Conservation (phyloP, 2,329 filamentous ascomycete species). For the Chrysoporthe cubensis region DNA sequence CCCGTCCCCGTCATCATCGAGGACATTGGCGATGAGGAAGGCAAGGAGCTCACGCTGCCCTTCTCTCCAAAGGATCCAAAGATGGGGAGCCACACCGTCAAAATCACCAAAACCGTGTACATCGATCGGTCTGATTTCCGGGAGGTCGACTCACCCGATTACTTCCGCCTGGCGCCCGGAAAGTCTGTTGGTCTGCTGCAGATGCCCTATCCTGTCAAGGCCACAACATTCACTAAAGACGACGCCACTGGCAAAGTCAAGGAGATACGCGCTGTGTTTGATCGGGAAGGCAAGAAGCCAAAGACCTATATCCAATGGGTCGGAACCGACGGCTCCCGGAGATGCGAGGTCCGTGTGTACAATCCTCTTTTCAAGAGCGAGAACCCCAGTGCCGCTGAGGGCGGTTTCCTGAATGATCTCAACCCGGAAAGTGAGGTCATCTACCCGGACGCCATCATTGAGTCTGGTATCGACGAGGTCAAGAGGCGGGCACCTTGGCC, state of each 20-base stretch:
- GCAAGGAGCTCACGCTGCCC: slow-evolving; percentile 65
- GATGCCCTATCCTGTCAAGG: slow-evolving; percentile 65
- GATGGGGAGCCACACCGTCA: slow-evolving; percentile 41
- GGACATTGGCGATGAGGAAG: slow-evolving; percentile 71
- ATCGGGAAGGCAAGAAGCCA: slow-evolving; percentile 36
- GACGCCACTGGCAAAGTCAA: slow-evolving; percentile 48
- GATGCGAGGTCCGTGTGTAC: slow-evolving; percentile 28
- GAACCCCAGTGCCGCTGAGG: slow-evolving; percentile 75
- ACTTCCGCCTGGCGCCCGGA: slow-evolving; percentile 72
- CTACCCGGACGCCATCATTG: slow-evolving; percentile 78
- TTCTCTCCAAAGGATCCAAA: slow-evolving; percentile 53
- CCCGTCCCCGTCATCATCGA: slow-evolving; percentile 83
- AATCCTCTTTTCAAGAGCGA: slow-evolving; percentile 62
- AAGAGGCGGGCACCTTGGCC: slow-evolving; percentile 77
- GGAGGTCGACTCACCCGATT: slow-evolving; percentile 67
- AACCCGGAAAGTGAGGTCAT: slow-evolving; percentile 83
- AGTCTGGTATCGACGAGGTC: slow-evolving; percentile 82
- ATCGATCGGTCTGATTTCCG: slow-evolving; percentile 74
- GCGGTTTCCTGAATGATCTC: slow-evolving; percentile 82
- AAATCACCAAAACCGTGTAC: slow-evolving; percentile 67
- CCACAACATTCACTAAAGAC: slow-evolving; percentile 66
- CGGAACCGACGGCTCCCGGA: slow-evolving; percentile 28
- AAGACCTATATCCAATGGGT: slow-evolving; percentile 68
- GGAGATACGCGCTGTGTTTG: slow-evolving; percentile 33
- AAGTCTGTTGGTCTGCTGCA: slow-evolving; percentile 71